Base-by-base conservation (phyloP, 2,329 filamentous ascomycete species). In the Diaporthe destruens region DNA sequence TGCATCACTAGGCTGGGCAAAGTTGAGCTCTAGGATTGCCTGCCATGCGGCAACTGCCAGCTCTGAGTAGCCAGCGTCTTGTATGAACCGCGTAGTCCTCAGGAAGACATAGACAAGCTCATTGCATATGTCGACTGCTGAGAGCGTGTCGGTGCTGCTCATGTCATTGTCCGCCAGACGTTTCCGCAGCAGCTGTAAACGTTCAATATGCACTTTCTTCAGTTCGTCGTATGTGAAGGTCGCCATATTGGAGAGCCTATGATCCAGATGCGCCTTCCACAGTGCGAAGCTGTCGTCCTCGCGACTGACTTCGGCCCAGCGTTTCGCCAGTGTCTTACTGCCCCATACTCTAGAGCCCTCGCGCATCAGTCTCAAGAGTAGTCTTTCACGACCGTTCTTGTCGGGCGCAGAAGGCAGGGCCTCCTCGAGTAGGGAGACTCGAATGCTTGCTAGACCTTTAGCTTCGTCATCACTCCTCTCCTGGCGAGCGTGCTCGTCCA, bases 41-140 rank as follows among this genome's bases (percentile, higher is more conserved):
- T 98, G 96, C 95, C 96, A 98, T 6, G 92, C 86, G 12, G 92
- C 94, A 3, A 93, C 84, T 1, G 94, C 92, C 39, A 94, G 84
- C 79, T 98, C 96, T 56, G 87, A 84, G 78, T 93, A 98, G 0
- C 96, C 96, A 57, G 93, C 86, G 78, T 97, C 92, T 56, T 90
- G 86, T 39, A 96, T 85, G 78, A 96, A 93, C 2, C 89, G 81
- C 0, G 94, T 96, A n/a, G 92, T 80, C 53, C 94, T 89, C 1
- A 97, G 83, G 23, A 98, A 88, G 1, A 97, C 82, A 78, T 97
- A 94, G 2, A 94, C 82, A 67, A 89, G 85, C 73, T 89, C 82
- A 29, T 80, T 79, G 61, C 80, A 83, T n/a, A 72, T 51, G 14
- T 56, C 71, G 32, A 25, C n/a, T 8, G 61, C 32, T n/a, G 44